These are phyloP conservation scores for Rhizopus sp. DNA, from an alignment of 371 early-diverging fungal species.

Conservation along the genomic window DNA sequence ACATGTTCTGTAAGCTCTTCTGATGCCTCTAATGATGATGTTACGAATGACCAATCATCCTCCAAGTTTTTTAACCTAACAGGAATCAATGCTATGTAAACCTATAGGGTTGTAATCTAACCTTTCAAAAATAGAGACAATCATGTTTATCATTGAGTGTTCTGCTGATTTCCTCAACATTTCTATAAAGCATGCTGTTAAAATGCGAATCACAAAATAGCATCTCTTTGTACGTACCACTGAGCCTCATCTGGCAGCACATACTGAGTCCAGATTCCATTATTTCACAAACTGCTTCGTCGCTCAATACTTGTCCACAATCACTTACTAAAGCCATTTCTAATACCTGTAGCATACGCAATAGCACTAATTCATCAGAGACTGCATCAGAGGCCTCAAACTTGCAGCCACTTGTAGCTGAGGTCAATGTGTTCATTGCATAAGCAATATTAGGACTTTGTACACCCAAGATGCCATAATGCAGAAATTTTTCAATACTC, in stretches of 20 bases:
- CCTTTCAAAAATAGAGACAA: conserved; percentile 74
- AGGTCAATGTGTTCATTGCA: conserved; percentile 74
- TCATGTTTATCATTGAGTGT: conserved; percentile 76
- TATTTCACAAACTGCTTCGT: conserved; percentile 94
- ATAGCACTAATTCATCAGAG: conserved; percentile 91
- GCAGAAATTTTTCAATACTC: conserved; percentile 87
- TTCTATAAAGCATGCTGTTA: conserved; percentile 45
- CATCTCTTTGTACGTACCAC: conserved; percentile 60
- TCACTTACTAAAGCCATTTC: conserved; percentile 69
- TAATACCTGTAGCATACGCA: conserved; percentile 85
- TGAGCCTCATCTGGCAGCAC: conserved; percentile 91
- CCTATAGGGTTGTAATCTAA: conserved; percentile 9
- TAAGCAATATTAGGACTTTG: conserved; percentile 65
- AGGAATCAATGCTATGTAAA: not conserved
- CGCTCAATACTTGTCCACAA: conserved; percentile 73
- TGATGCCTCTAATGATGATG: conserved; percentile 17
- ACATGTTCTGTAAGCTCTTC: not conserved
- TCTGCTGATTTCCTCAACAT: conserved; percentile 80
- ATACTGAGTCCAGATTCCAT: conserved; percentile 95
- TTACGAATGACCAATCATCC: conserved; percentile 49
- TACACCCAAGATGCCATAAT: conserved; percentile 82
- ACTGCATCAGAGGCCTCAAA: conserved; percentile 93
- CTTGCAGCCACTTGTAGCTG: conserved; percentile 90
- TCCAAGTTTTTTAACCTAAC: conserved; percentile 35
- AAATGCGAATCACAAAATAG: conserved; percentile 1